phyloP scores from a whole-genome alignment of 2,329 filamentous ascomycete species.

The Alternaria atra region DNA sequence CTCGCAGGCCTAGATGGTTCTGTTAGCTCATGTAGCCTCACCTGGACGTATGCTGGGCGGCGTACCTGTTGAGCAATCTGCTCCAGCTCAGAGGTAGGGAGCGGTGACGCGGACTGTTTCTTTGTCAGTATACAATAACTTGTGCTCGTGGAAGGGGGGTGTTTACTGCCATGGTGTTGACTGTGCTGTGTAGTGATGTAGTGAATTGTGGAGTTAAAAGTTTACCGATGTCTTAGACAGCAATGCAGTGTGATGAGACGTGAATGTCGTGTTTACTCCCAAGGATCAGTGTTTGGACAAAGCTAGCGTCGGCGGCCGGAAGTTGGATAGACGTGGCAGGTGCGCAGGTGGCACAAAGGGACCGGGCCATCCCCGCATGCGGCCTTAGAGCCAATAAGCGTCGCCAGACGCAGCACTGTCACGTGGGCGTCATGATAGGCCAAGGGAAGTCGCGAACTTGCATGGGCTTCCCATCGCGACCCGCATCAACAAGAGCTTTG shows the following conservation, averaged over 20 bases:
- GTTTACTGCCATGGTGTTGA: conserved; percentile 42
- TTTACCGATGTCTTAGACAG: conserved; percentile 9
- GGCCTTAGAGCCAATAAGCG: conserved; percentile 9
- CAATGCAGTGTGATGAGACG: conserved; percentile 5
- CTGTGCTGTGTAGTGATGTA: conserved; percentile 25
- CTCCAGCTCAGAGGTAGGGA: conserved; percentile 44
- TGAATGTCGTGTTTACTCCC: conserved; percentile 26
- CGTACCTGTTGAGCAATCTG: conserved; percentile 44
- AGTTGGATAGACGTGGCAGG: conserved; percentile 11
- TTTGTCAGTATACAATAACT: conserved; percentile 3
- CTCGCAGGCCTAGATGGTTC: conserved; percentile 75
- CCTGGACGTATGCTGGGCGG: not conserved
- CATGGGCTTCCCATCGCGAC: conserved; percentile 16
- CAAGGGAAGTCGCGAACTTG: conserved; percentile 11
- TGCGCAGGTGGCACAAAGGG: conserved; percentile 2
- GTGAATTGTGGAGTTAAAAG: not conserved
- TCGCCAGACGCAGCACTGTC: conserved; percentile 13
- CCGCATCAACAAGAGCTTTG: conserved; percentile 9
- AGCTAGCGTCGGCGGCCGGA: conserved; percentile 15
- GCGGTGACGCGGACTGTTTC: conserved; percentile 34
- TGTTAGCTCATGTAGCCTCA: conserved; percentile 13
- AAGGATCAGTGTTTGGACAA: conserved; percentile 26
- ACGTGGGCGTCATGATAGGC: conserved; percentile 42
- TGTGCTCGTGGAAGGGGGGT: not conserved
- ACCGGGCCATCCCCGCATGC: conserved; percentile 3